Evolutionary conservation across 2,329 filamentous ascomycete genomes (phyloP), one percentile per base, ranked within the genome.

Genomic region (Phoma herbarum): DNA sequence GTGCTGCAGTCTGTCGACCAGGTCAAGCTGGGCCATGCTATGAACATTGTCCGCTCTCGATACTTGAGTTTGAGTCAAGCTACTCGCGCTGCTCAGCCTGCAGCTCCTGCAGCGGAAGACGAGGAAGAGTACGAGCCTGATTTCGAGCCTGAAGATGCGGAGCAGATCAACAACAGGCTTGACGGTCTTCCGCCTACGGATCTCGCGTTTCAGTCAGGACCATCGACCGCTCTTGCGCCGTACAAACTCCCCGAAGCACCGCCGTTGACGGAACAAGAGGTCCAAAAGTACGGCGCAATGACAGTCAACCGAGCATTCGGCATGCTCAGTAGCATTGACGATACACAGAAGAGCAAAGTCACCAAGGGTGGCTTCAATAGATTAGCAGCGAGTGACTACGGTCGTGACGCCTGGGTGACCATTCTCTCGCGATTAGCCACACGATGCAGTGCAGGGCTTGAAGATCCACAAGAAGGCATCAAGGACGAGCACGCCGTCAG

Each of bases 51-150:
- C 8, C 76, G 80, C 16, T 65, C 75, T 20, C 74, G 81, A 14
- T 81, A 79, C 57, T 67, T 81, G 23, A 67, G 67, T 31, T 65
- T 82, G 5, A 73, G 71, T 51, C 72, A 75, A 56, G 60, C 68
- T 18, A 66, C 73, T 20, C 63, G 60, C 50, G 55, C 49, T 42
- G 65, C 76, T 60, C 54, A 67, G 64, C 64, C 75, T 64, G 67
- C 73, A 47, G 62, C 66, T 22, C 64, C 60, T 31, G 56, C 70
- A 16, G 77, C 75, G 2, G 86, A 85, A 25, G 88, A 91, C 3
- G 93, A 97, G 20, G 92, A 96, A 64, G 92, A 97, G 68, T 97
- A 97, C 71, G 94, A 97, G 70, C 93, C 94, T 0, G 91, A 96
- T 71, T 93, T 92, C 66, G 87, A 89, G 59, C 85, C 90, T 9